Base-by-base conservation (phyloP, 495 filamentous ascomycete genomes). In the Hyaloscypha finlandica region DNA sequence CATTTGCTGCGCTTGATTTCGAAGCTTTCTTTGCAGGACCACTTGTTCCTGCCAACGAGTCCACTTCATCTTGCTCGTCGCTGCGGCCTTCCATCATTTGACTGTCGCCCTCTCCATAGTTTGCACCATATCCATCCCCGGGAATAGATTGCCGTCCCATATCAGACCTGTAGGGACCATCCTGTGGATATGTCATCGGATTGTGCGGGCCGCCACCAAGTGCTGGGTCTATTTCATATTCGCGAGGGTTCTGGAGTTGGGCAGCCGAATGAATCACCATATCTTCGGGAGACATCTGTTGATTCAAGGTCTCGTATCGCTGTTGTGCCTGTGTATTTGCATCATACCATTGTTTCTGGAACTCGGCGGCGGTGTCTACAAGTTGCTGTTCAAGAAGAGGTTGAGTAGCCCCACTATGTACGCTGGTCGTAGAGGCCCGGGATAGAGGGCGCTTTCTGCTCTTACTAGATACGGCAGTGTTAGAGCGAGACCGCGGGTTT, bases 401-500 rank as follows among this genome's bases (percentile, higher is more conserved):
- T 68, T 90, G 90, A 37, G 88, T 90, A 8, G 84, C 81, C 73
- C 81, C 84, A 69, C 88, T 93, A 68, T 89, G 90, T 16, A 88
- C 85, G 61, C 92, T 94, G n/a, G 91, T 87, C 5, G 92, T 95
- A 54, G 93, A 97, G 48, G 90, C 92, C 78, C 92, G 83, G 33
- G 93, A 97, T 37, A 86, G 81, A 61, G 90, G 85, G 54, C 91
- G 85, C 73, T 86, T 89, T 72, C 82, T 83, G 65, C 86, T 84
- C 59, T 81, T 81, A 32, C 66, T 74, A 2, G 88, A 89, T 33
- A 80, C 75, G 37, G 83, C 80, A 22, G 85, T 88, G 74, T 83
- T 85, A 3, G 88, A 89, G 20, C 88, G 84, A 58, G 84, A 82
- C 66, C 88, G 65, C 31, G 65, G 54, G 53, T 71, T 71, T 6